Evolutionary conservation across 495 filamentous ascomycete species (phyloP), one percentile per base, ranked within the genome.

Genomic region (Daldinia vernicosa): DNA sequence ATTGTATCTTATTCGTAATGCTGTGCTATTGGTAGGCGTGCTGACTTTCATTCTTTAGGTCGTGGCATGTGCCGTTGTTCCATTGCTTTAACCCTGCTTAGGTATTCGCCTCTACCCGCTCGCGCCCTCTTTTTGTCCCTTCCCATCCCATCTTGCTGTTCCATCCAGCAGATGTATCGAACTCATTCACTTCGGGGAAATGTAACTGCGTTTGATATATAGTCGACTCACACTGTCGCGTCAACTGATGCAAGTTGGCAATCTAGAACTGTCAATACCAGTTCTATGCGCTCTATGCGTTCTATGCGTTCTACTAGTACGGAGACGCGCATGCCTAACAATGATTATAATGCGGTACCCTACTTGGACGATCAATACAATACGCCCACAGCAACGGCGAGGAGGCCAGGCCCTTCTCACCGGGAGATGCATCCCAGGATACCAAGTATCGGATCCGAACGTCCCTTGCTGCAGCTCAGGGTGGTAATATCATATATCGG

Each of bases 401-500:
- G 8, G 53, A 37, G 12, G 53, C 9, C 14, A 35, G 9, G n/a
- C 6, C 19, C 30, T 56, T 47, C 33, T 15, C 35, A n/a, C 57
- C 27, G 19, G 58, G 43, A 33, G 27, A 27, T 51, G 39, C 17
- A 32, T 50, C 14, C 26, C 14, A 35, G 58, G 9, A 14, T 27
- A 26, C 35, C 24, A 35, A 45, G 35, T 0, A 15, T 59, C 43
- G 63, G 39, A 15, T 66, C 53, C 39, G 63, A 40, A 14, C 5
- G n/a, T 22, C 32, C 12, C 54, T 56, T 15, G 6, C 26, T 50
- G 43, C 22, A 61, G 17, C 15, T 32, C 24, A 12, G 57, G 50
- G 28, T 30, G 37, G 32, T 55, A 54, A 54, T 45, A 53, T 37
- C 37, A 35, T 45, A 61, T 37, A 56, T 55, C 50, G 19, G 15